Evolutionary conservation across 176 grass and related monocot genomes (phyloP), one percentile per base, ranked within the genome.

Genomic region (Elymus sibiricus): DNA sequence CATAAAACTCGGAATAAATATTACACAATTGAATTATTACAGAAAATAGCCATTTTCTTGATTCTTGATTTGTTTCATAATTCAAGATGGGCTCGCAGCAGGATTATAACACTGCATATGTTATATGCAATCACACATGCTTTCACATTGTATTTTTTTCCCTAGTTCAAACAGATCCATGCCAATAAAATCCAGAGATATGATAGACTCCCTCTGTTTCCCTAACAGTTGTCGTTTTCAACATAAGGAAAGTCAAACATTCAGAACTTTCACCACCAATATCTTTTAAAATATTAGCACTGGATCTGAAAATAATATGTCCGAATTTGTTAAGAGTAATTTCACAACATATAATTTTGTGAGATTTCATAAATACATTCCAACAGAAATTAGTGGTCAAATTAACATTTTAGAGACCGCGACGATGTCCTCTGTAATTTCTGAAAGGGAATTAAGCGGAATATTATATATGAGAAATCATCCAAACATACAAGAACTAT

Each of bases 171-270:
- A 49, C 27, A 37, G 15, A 47, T 38, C 14, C 28, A 35, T 70
- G 61, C 14, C 38, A 88, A 60, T 68, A 82, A 63, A 46, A 78
- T 70, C 27, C 29, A 82, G 27, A 75, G 34, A 43, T 64, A 46
- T 46, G 26, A 51, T 78, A 85, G 39, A 70, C 32, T 38, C 32
- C 17, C 17, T 69, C 66, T 10, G 9, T 17, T 70, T 66, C 14
- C 28, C 17, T 56, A 56, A 7, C 2, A 8, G 56, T 60, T 21
- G 19, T 7, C 5, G 17, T 56, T 56, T 68, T 68, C 8, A 1
- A 70, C 34, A 38, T 38, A 69, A 2, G 17, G 9, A 6, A 65
- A 7, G 13, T 65, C 27, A 29, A 69, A 70, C 1, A 39, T 38
- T 0, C 9, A 70, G 34, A 69, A 39, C 9, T 22, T 37, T 21